Conservation (phyloP, 2,329 filamentous ascomycete species). For the Fusarium buharicum region DNA sequence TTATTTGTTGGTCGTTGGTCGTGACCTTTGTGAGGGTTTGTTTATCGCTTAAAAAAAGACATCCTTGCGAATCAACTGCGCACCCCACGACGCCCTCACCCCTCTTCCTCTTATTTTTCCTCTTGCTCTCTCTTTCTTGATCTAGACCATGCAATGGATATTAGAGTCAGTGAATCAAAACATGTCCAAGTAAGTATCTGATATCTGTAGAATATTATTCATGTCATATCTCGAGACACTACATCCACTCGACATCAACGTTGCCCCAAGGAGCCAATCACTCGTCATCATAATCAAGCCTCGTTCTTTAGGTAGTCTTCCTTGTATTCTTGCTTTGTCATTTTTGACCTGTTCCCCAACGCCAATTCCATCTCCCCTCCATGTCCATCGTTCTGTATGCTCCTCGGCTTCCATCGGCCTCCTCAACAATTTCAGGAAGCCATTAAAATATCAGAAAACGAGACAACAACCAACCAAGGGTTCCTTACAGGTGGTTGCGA, state of each 20-base stretch:
- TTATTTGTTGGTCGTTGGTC: background rate
- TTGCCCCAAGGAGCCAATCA: constrained; percentile 8
- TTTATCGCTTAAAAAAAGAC: constrained; percentile 13
- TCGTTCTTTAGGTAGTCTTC: constrained; percentile 10
- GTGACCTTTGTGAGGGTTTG: background rate
- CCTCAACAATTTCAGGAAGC: constrained; percentile 3
- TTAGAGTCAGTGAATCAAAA: background rate
- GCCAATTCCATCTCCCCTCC: constrained; percentile 13
- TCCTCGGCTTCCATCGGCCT: background rate
- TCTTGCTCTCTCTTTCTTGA: too few species aligned
- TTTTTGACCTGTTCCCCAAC: constrained; percentile 21
- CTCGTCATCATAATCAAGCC: background rate
- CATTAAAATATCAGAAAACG: constrained; percentile 6
- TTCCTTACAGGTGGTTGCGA: background rate
- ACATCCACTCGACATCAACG: background rate
- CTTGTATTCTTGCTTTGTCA: constrained; percentile 7
- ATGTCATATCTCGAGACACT: background rate
- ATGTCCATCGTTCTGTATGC: background rate
- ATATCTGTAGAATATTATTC: background rate
- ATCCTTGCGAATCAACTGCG: constrained; percentile 20
- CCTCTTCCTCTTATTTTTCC: too few species aligned
- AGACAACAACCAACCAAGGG: background rate
- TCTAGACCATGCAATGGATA: constrained; percentile 3
- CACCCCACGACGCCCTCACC: background rate
- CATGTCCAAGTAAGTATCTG: background rate